Percentiles rank a stretch among this genome's conserved stretches.
These are phyloP conservation scores for Psilocybe tampanensis DNA, from an alignment of 768 basidiomycete genomes.

Conservation along the genomic window DNA sequence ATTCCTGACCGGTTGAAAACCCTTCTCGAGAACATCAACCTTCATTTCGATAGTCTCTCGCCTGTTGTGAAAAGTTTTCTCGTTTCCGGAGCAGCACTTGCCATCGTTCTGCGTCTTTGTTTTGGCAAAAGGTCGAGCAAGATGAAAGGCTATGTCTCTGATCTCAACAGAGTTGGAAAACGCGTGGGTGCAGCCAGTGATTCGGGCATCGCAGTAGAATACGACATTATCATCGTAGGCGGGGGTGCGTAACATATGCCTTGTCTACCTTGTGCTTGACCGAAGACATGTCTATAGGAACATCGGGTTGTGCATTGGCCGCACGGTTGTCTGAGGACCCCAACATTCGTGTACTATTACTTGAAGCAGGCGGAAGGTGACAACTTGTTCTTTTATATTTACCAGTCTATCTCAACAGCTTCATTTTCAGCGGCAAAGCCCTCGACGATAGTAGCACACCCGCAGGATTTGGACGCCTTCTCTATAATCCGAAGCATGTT, in stretches of 20 bases:
- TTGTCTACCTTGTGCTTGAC: not conserved
- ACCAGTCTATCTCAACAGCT: constrained; percentile 1
- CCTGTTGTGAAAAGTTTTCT: not conserved
- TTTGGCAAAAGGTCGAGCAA: constrained; percentile 10
- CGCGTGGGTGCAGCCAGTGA: constrained; percentile 8
- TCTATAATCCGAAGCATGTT: constrained; percentile 42
- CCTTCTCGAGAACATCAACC: constrained; percentile 2
- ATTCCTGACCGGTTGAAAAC: constrained; percentile 1
- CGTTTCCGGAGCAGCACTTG: constrained; percentile 23
- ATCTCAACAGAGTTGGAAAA: constrained; percentile 26
- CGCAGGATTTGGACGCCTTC: constrained; percentile 39
- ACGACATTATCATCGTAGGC: constrained; percentile 55
- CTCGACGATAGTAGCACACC: constrained; percentile 44
- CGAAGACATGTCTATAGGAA: constrained; percentile 37
- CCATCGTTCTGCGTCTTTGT: constrained; percentile 24
- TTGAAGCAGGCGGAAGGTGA: constrained; percentile 65
- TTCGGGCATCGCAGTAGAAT: constrained; percentile 26
- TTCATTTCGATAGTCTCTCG: not conserved
- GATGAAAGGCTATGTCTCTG: constrained; percentile 23
- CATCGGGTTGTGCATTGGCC: constrained; percentile 62
- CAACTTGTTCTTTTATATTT: not conserved
- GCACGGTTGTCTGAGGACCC: constrained; percentile 59
- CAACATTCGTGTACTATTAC: constrained; percentile 48
- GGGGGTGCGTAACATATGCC: constrained; percentile 41
- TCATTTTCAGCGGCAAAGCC: constrained; percentile 39